Conservation (phyloP, 495 filamentous ascomycete species). For the Saxophila tyrrhenica region DNA sequence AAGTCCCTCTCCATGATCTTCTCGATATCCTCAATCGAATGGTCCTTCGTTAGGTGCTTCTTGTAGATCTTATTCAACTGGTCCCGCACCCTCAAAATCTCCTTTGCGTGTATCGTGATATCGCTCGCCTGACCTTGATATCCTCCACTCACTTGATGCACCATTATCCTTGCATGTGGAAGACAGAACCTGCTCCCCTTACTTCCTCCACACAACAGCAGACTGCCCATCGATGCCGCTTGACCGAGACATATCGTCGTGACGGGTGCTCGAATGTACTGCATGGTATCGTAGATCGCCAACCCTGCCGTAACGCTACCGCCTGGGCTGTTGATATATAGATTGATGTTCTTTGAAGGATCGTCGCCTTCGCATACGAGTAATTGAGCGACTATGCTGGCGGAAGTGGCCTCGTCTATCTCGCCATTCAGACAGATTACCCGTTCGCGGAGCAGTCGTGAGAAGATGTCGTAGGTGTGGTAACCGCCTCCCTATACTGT, state of each 20-base stretch:
- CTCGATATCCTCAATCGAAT: constrained; percentile 71
- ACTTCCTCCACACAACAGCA: constrained; percentile 76
- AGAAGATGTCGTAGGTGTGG: constrained; percentile 51
- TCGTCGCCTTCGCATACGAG: constrained; percentile 97
- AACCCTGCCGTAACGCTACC: constrained; percentile 91
- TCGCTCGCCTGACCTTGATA: constrained; percentile 83
- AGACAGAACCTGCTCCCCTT: constrained; percentile 79
- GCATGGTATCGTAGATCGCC: constrained; percentile 98
- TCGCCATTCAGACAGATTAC: constrained; percentile 90
- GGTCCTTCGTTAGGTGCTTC: constrained; percentile 67
- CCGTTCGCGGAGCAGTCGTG: constrained; percentile 54
- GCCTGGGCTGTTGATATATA: constrained; percentile 96
- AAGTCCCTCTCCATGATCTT: constrained; percentile 93
- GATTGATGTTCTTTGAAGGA: constrained; percentile 83
- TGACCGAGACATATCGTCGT: constrained; percentile 91
- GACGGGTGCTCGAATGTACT: constrained; percentile 85
- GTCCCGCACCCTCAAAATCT: constrained; percentile 77
- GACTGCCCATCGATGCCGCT: constrained; percentile 86
- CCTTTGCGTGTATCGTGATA: constrained; percentile 93
- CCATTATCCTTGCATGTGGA: constrained; percentile 88
- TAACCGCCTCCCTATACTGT: constrained; percentile 68
- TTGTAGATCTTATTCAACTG: constrained; percentile 86
- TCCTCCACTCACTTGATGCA: constrained; percentile 88
- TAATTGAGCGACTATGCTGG: constrained; percentile 86
- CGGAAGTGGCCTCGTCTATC: constrained; percentile 79